Evolutionary conservation across 2,329 filamentous ascomycete genomes (phyloP), one percentile per base, ranked within the genome.

Genomic region (Fusarium chuoi): DNA sequence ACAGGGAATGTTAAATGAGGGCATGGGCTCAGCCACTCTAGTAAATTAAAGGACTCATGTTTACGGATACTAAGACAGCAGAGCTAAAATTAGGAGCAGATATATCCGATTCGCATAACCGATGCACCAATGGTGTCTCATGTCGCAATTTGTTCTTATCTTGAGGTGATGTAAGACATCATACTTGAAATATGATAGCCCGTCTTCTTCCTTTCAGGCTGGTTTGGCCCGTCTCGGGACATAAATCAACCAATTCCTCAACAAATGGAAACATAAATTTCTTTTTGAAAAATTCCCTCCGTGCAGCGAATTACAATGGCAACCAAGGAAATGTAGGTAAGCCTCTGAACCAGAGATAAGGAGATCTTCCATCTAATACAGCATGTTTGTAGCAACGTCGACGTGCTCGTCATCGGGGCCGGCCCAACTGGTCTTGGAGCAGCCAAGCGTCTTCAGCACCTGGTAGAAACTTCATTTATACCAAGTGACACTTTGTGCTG

Each of bases 381-480:
- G 3, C 6, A 18, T 24, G 2, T 5, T 24, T 65, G 18, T 83
- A 97, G 95, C 83, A 92, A 94, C 81, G 94, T 98, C 83, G 96
- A 99, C 85, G 93, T 99, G 78, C 94, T 99, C 82, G 92, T 99
- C 84, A 98, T 98, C 87, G 96, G 96, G 82, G 95, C 96, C 85
- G 96, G 96, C 81, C 96, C 96, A 79, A 98, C 96, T 81, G 96
- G 96, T 85, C 91, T 98, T 78, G 96, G 96, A 88, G 96, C 96
- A 82, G 96, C 96, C 78, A 99, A 99, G 89, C 94, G 96, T 82
- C 90, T 99, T 77, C 93, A 98, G 85, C 96, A 99, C 86, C 91
- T 98, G 81, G 96, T 98, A 88, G 82, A 35, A 75, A 78, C 77
- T 78, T 49, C 78, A 74, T 72, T 69, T 42, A 63, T 44, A 5